Evolutionary conservation across 1,139 yeast genomes (phyloP), one percentile per base, ranked within the genome.

Genomic region (Pichia kudriavzevii): DNA sequence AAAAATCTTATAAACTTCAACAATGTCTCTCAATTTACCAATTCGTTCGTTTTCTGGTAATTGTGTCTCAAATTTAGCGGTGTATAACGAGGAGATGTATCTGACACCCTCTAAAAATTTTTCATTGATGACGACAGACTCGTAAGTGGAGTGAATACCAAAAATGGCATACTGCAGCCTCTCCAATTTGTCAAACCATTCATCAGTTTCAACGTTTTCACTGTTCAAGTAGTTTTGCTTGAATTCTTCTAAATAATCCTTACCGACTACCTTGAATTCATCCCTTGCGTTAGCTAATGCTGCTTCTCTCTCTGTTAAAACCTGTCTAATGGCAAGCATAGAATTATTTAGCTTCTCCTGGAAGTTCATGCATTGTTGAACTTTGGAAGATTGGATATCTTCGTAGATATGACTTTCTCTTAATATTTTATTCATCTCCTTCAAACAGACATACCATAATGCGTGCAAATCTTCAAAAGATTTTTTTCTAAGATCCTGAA

Each of bases 381-480:
- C 21, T 18, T 43, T 43, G 22, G 48, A 41, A 39, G 52, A 49
- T 18, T 42, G 45, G 23, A 41, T 42, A 35, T 51, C 53, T 33
- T 61, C 59, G 46, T 66, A 69, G 28, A 57, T 51, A 26, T 52
- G 49, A 35, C 69, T 67, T 58, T 93, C 98, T 50, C 95, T 72
- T 24, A 79, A 77, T 40, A 91, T 59, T 26, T 75, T 64, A 59
- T 91, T 93, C 47, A 94, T 67, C 58, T 91, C 95, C 54, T 77
- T 82, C 46, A 91, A 63, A 46, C 88, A 75, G 32, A 80, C 67
- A 57, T 85, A 88, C 97, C 98, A 91, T 49, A 91, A 67, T 31
- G 75, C 72, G 59, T 93, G 98, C 50, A 91, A 65, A 57, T 91
- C 98, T 28, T 87, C 94, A 52, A 87, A 93, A 12, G 87, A 75